These are phyloP conservation scores for Pythium plurisporium DNA, from an alignment of 352 stramenopile genomes.

Conservation along the genomic window DNA sequence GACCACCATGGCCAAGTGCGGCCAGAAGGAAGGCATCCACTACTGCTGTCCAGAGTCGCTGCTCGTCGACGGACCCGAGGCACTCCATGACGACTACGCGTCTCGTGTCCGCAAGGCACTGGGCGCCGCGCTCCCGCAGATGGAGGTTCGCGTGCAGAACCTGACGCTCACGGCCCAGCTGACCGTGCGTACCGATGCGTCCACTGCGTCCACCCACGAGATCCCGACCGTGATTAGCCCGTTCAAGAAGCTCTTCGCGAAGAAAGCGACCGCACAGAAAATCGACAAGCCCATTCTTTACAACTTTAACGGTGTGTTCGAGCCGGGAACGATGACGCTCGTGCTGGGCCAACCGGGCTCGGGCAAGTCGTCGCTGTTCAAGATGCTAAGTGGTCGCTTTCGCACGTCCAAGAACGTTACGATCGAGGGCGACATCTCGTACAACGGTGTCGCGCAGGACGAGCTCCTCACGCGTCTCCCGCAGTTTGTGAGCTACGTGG, in stretches of 20 bases:
- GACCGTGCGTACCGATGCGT: constrained; percentile 5
- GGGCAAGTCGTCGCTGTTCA: constrained; percentile 53
- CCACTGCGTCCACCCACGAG: background rate
- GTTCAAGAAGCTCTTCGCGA: background rate
- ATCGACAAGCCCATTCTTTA: constrained; percentile 26
- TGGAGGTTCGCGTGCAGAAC: constrained; percentile 33
- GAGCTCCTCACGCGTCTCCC: constrained; percentile 30
- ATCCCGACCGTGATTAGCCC: constrained; percentile 5
- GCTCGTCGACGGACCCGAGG: constrained; percentile 20
- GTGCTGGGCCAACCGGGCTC: no score
- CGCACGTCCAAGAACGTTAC: constrained; percentile 34
- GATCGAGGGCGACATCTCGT: constrained; percentile 36
- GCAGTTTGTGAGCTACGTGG: constrained; percentile 46
- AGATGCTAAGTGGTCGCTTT: constrained; percentile 45
- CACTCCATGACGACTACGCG: constrained; percentile 29
- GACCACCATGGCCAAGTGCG: no score
- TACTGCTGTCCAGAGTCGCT: background rate
- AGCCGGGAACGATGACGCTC: constrained; percentile 43
- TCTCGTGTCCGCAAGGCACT: constrained; percentile 23
- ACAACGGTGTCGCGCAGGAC: constrained; percentile 34
- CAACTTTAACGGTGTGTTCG: constrained; percentile 35
- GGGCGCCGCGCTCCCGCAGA: constrained; percentile 10
- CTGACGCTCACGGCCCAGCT: constrained; percentile 27
- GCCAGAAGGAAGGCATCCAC: no score
- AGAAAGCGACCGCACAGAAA: background rate